Conservation (phyloP, 192 early-diverging fungal genomes). For the Umbelopsis sp. region DNA sequence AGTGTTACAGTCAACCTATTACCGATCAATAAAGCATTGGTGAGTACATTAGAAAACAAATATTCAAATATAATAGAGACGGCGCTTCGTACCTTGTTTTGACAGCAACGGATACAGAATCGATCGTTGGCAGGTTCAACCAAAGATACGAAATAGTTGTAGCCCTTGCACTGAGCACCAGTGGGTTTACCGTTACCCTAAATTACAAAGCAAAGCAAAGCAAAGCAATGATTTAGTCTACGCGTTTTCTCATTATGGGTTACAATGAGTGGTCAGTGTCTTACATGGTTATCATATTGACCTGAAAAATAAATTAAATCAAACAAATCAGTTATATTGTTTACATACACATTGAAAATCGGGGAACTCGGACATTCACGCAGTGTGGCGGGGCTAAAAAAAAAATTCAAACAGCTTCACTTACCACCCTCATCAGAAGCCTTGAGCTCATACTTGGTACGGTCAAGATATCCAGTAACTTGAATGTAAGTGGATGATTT, state of each 20-base stretch:
- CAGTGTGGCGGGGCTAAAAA: not conserved
- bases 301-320: slow-evolving; percentile 18
- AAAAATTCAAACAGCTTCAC: not conserved
- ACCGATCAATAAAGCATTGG: not conserved
- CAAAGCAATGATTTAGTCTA: not conserved
- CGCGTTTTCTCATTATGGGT: not conserved
- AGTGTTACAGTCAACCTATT: slow-evolving; percentile 27
- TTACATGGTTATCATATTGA: slow-evolving; percentile 46
- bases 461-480: slow-evolving; percentile 47
- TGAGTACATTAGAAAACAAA: not conserved
- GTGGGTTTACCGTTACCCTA: slow-evolving; percentile 25
- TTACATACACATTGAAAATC: no score
- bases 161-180: slow-evolving; percentile 29
- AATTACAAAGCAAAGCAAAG: not conserved
- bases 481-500: slow-evolving; percentile 42
- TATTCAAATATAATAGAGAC: not conserved
- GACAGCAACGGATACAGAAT: slow-evolving; percentile 41
- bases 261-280: not conserved
- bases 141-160: slow-evolving; percentile 33
- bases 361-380: no score
- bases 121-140: slow-evolving; percentile 27
- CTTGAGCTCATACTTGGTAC: slow-evolving; percentile 34
- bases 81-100: slow-evolving; percentile 24
- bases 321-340: not conserved
- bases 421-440: slow-evolving; percentile 38